Percentiles rank a stretch among this genome's conserved stretches.
Evolutionary conservation across 768 basidiomycete species (phyloP).

Genomic region (Neoboletus subvelutipes): DNA sequence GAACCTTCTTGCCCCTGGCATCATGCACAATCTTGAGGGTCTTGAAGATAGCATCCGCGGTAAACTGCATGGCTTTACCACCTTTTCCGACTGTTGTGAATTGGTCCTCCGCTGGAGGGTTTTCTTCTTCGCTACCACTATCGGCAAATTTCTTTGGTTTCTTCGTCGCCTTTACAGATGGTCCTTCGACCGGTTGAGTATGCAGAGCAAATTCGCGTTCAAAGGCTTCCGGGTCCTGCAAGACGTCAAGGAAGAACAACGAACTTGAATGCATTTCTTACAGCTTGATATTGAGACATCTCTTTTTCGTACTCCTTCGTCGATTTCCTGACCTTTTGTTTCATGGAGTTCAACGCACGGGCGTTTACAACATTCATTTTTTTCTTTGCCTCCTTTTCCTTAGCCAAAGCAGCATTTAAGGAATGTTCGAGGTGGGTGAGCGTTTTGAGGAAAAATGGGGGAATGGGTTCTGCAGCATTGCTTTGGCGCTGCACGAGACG

Average conservation of each 20-base stretch:
- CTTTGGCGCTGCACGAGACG: conserved; percentile 88
- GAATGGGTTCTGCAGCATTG: conserved; percentile 81
- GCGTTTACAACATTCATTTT: conserved; percentile 96
- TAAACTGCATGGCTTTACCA: conserved; percentile 79
- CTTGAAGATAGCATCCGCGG: conserved; percentile 87
- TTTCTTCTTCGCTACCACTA: conserved; percentile 45
- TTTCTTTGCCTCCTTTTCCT: conserved; percentile 91
- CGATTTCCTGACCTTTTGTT: conserved; percentile 94
- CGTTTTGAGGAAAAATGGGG: conserved; percentile 81
- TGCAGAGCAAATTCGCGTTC: conserved; percentile 68
- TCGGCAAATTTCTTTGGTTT: conserved; percentile 36
- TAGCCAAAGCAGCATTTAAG: conserved; percentile 67
- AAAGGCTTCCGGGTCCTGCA: conserved; percentile 86
- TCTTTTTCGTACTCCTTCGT: conserved; percentile 85
- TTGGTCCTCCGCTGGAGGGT: conserved; percentile 48
- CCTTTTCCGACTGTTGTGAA: conserved; percentile 93
- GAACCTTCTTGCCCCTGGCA: conserved; percentile 92
- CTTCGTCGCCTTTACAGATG: conserved; percentile 37
- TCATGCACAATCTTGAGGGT: conserved; percentile 89
- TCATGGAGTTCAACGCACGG: conserved; percentile 94
- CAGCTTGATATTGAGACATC: conserved; percentile 75
- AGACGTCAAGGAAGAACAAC: conserved; percentile 1
- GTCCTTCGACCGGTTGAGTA: conserved; percentile 46
- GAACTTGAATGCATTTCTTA: conserved; percentile 34
- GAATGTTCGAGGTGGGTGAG: conserved; percentile 73